A percentile compares a stretch with the other conserved stretches of the same genome.
Conservation (phyloP, 805 yeast genomes). For the Metschnikowia kofuensis region DNA sequence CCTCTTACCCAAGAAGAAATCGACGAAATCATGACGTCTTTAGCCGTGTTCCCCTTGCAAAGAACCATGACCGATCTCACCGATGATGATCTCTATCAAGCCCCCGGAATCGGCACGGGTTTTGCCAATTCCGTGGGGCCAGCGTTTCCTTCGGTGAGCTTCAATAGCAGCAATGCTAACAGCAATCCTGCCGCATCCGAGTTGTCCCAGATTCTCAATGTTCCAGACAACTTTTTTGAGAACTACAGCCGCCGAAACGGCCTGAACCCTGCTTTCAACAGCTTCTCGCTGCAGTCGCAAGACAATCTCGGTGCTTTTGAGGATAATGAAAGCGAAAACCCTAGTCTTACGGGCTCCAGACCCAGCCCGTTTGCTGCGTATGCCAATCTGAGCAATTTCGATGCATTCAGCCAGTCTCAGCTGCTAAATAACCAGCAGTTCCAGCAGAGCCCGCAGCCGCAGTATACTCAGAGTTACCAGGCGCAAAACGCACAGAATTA, state of each 20-base stretch:
- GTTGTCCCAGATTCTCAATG: conserved; percentile 28
- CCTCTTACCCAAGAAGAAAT: conserved; percentile 6
- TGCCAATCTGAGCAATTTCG: conserved; percentile 29
- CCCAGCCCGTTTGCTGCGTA: conserved; percentile 37
- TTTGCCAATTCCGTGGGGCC: conserved; percentile 5
- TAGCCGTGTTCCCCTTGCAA: conserved; percentile 50
- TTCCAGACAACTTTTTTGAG: conserved; percentile 32
- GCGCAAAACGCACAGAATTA: not conserved
- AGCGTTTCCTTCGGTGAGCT: conserved; percentile 12
- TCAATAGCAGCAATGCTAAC: conserved; percentile 10
- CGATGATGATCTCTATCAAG: conserved; percentile 57
- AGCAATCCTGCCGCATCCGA: conserved; percentile 17
- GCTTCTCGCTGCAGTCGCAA: conserved; percentile 11
- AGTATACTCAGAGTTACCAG: not conserved
- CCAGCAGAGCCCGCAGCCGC: not conserved
- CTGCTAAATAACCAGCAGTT: not conserved
- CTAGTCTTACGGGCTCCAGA: not conserved
- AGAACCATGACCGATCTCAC: conserved; percentile 55
- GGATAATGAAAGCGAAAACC: conserved; percentile 11
- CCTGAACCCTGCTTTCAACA: conserved; percentile 12
- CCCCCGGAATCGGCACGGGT: conserved; percentile 7
- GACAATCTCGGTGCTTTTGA: conserved; percentile 8
- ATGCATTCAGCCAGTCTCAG: not conserved
- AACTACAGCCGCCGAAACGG: conserved; percentile 20
- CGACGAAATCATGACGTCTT: conserved; percentile 41